Conservation (phyloP, 768 basidiomycete genomes). For the Boletus insuetus region DNA sequence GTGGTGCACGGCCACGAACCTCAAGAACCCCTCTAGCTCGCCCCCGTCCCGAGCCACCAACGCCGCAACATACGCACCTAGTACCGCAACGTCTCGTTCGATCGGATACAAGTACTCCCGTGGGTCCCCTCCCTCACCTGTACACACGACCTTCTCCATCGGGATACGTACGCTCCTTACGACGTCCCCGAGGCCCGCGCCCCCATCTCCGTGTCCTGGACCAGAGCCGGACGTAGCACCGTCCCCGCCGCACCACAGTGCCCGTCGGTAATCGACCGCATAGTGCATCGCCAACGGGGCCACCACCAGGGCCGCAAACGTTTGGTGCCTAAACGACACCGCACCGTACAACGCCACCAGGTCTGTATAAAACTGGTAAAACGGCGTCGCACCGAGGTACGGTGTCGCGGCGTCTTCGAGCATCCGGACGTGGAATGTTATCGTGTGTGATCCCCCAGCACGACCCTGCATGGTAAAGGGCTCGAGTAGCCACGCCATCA, state of each 20-base stretch:
- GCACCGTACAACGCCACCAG: slow-evolving; percentile 88
- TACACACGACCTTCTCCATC: slow-evolving; percentile 47
- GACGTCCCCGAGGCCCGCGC: slow-evolving; percentile 6
- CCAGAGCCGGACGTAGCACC: neutral
- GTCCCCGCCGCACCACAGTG: slow-evolving; percentile 78
- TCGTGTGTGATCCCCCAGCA: neutral
- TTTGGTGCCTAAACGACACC: slow-evolving; percentile 78
- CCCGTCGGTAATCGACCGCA: slow-evolving; percentile 77
- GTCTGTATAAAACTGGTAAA: slow-evolving; percentile 93
- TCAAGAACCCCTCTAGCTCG: slow-evolving; percentile 54
- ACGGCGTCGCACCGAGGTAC: slow-evolving; percentile 69
- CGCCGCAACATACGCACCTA: slow-evolving; percentile 62
- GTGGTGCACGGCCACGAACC: slow-evolving; percentile 74
- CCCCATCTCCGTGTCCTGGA: neutral
- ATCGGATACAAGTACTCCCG: slow-evolving; percentile 69
- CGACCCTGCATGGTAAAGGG: slow-evolving; percentile 43
- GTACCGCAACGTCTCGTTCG: slow-evolving; percentile 58
- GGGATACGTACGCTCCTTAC: slow-evolving; percentile 57
- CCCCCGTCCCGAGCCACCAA: slow-evolving; percentile 30
- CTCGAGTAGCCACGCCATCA: slow-evolving; percentile 59
- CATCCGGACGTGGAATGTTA: slow-evolving; percentile 13
- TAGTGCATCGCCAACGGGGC: slow-evolving; percentile 77
- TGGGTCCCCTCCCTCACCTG: slow-evolving; percentile 32
- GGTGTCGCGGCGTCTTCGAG: slow-evolving; percentile 55
- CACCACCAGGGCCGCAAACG: slow-evolving; percentile 74